phyloP scores from a whole-genome alignment of 352 stramenopile genomes.

The Pythium periplocum region DNA sequence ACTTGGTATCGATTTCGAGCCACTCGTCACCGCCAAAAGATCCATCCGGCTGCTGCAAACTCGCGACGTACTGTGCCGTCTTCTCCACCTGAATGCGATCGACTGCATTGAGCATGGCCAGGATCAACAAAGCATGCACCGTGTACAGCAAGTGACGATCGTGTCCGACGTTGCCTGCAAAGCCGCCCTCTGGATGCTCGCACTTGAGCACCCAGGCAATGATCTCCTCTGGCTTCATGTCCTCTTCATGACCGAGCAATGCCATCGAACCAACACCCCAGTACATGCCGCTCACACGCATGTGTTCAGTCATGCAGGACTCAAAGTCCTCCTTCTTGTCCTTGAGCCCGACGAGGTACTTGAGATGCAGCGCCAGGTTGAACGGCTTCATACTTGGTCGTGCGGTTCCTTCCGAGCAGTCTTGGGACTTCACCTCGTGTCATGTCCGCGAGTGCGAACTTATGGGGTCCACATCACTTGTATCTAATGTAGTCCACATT shows the following conservation, averaged over 20 bases:
- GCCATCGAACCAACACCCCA: slow-evolving; percentile 96
- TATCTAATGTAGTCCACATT: too few species aligned
- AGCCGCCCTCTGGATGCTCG: slow-evolving; percentile 89
- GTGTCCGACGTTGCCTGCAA: slow-evolving; percentile 95
- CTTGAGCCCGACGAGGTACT: slow-evolving; percentile 75
- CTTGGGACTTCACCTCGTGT: too few species aligned
- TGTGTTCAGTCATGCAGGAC: slow-evolving; percentile 95
- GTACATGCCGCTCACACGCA: slow-evolving; percentile 98
- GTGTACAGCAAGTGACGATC: slow-evolving; percentile 98
- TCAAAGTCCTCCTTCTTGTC: slow-evolving; percentile 89
- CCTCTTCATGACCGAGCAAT: slow-evolving; percentile 86
- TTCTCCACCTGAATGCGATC: slow-evolving; percentile 78
- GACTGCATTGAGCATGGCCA: slow-evolving; percentile 91
- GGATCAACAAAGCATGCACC: slow-evolving; percentile 95
- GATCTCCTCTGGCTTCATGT: slow-evolving; percentile 82
- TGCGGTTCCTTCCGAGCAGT: too few species aligned
- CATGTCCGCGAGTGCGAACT: too few species aligned
- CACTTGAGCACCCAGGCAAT: slow-evolving; percentile 95
- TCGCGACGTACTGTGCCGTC: slow-evolving; percentile 77
- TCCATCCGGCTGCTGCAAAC: slow-evolving; percentile 94
- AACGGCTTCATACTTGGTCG: slow-evolving; percentile 26
- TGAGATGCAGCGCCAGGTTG: slow-evolving; percentile 60
- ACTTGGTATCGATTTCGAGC: slow-evolving; percentile 98
- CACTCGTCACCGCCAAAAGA: slow-evolving; percentile 97
- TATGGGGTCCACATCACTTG: too few species aligned